Evolutionary conservation across 2,329 filamentous ascomycete genomes (phyloP).

Genomic region (Diaporthe humulicola): DNA sequence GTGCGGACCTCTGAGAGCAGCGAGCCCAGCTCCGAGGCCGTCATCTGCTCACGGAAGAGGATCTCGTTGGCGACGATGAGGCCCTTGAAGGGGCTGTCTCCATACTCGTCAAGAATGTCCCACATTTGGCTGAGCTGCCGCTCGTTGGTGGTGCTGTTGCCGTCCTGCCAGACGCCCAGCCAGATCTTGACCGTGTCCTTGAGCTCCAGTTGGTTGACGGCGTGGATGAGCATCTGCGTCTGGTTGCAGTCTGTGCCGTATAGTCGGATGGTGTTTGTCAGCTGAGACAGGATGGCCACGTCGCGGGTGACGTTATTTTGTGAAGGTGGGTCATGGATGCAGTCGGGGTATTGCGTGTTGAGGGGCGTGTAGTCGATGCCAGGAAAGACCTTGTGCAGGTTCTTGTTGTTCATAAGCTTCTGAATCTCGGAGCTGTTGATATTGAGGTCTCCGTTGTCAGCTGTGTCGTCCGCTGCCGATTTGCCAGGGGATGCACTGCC

Average conservation of each 20-base stretch:
- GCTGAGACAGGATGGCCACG: conserved; percentile 87
- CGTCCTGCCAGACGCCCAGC: conserved; percentile 94
- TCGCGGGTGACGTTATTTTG: conserved; percentile 97
- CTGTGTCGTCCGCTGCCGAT: conserved; percentile 71
- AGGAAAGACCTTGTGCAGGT: conserved; percentile 93
- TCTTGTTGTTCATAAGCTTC: conserved; percentile 80
- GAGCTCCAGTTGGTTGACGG: conserved; percentile 80
- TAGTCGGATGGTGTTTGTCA: conserved; percentile 88
- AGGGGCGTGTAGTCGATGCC: conserved; percentile 96
- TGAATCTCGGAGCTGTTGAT: conserved; percentile 85
- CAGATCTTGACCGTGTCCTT: conserved; percentile 85
- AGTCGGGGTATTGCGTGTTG: conserved; percentile 91
- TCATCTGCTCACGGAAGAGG: conserved; percentile 82
- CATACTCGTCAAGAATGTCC: conserved; percentile 80
- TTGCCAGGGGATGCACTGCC: conserved; percentile 48
- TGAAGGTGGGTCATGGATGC: conserved; percentile 80
- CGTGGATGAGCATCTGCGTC: conserved; percentile 91
- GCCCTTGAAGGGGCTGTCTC: conserved; percentile 78
- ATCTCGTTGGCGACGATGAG: conserved; percentile 88
- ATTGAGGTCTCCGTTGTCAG: conserved; percentile 77
- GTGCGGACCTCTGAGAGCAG: conserved; percentile 77
- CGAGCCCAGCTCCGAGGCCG: conserved; percentile 70
- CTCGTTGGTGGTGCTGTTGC: conserved; percentile 84
- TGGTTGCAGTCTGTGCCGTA: conserved; percentile 99
- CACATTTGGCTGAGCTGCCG: conserved; percentile 90